Evolutionary conservation across 305 asterid species (phyloP).

Genomic region (Fraxinus sp.): DNA sequence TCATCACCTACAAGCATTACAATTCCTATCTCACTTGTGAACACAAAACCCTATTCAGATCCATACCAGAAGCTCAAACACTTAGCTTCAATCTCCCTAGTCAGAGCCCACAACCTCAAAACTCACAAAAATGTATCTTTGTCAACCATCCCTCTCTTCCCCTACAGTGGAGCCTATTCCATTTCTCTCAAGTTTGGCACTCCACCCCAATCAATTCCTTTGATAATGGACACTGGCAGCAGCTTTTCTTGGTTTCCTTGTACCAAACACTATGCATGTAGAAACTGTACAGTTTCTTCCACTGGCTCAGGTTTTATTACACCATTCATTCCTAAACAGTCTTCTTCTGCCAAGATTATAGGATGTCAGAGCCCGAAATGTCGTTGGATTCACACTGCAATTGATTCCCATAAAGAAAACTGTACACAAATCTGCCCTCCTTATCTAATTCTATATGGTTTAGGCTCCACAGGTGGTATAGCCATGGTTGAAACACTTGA

Average conservation of each 20-base stretch:
- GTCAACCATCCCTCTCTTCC: slow-evolving; percentile 55
- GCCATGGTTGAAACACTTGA: slow-evolving; percentile 62
- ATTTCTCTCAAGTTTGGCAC: slow-evolving; percentile 77
- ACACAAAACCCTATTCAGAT: slow-evolving; percentile 43
- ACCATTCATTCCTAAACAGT: slow-evolving; percentile 60
- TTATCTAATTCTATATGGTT: slow-evolving; percentile 61
- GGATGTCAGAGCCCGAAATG: slow-evolving; percentile 78
- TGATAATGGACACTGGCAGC: slow-evolving; percentile 85
- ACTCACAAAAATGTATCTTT: slow-evolving; percentile 35
- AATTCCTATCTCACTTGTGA: slow-evolving; percentile 51
- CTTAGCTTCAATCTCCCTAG: slow-evolving; percentile 54
- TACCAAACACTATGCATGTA: slow-evolving; percentile 58
- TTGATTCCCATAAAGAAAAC: slow-evolving; percentile 32
- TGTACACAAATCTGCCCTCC: slow-evolving; percentile 79
- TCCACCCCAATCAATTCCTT: slow-evolving; percentile 66
- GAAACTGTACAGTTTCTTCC: slow-evolving; percentile 43
- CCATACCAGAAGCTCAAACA: slow-evolving; percentile 53
- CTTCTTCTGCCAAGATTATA: slow-evolving; percentile 64
- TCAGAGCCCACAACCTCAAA: slow-evolving; percentile 74
- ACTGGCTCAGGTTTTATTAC: slow-evolving; percentile 29
- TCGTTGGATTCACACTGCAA: slow-evolving; percentile 62
- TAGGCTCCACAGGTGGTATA: slow-evolving; percentile 75
- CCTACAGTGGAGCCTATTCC: slow-evolving; percentile 78
- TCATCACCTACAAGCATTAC: slow-evolving; percentile 30
- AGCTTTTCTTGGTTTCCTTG: slow-evolving; percentile 89